Percentiles rank a stretch among this genome's conserved stretches.
Conservation (phyloP, 331 rosid species). For the Pyracantha coccinea region DNA sequence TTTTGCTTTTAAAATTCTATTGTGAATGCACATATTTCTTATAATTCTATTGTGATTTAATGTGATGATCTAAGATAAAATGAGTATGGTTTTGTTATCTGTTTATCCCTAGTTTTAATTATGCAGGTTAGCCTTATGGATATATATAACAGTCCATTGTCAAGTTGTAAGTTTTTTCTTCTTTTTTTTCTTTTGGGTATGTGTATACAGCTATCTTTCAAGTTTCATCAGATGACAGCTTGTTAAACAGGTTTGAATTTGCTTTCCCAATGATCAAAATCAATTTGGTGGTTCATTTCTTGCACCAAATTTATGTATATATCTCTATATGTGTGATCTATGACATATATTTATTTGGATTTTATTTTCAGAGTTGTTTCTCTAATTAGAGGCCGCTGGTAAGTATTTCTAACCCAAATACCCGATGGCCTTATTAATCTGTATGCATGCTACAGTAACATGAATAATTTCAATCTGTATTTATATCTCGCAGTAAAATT, state of each 20-base stretch:
- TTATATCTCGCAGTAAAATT: neutral
- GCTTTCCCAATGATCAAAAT: neutral
- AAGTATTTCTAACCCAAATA: neutral
- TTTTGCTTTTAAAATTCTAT: too few species aligned
- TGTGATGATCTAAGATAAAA: neutral
- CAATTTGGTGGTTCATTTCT: neutral
- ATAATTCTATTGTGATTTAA: slow-evolving; percentile 1
- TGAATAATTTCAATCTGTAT: neutral
- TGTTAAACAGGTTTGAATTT: neutral
- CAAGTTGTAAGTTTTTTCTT: neutral
- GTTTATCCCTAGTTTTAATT: neutral
- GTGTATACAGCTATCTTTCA: neutral
- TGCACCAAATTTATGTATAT: neutral
- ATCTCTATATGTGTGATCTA: neutral
- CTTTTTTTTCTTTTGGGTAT: neutral
- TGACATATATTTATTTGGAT: neutral
- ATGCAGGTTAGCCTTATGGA: neutral
- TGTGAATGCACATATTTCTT: neutral
- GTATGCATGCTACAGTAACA: neutral
- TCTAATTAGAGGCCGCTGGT: neutral
- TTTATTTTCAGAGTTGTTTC: neutral
- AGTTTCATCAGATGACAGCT: neutral
- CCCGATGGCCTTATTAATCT: neutral
- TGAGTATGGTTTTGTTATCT: neutral
- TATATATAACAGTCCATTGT: neutral